Base-by-base conservation (phyloP, 768 basidiomycete genomes). In the Leucogyrophana mollusca region DNA sequence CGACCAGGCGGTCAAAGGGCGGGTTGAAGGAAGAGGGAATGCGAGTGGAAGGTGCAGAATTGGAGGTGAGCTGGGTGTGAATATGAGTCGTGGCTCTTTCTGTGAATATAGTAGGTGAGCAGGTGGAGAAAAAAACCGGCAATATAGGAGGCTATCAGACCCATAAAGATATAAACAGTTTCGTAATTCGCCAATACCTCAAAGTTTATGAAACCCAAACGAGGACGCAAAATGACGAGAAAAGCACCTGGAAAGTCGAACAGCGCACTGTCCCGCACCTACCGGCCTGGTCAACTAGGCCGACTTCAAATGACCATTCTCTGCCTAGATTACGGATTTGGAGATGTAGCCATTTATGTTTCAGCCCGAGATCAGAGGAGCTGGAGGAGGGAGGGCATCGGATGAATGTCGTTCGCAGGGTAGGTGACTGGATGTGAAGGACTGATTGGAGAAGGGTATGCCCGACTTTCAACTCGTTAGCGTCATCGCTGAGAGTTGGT, bases 401-500 rank as follows among this genome's bases (percentile, higher is more conserved):
- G 27, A 91, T 77, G 56, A 74, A 90, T 0, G 88, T 86, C 42
- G 71, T 82, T 42, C 68, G 74, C 25, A 89, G 56, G 10, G 83
- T 84, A 20, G 89, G 88, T 4, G 87, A 89, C 56, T 91, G 89
- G 39, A 91, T 74, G 51, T 91, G 88, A 11, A 91, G 73, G 1
- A 89, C 86, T 1, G 80, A 83, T 60, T 89, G 85, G 47, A 73
- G 68, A 4, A 89, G 68, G 23, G 58, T 37, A 49, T 61, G 61
- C 8, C 66, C 64, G 43, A 36, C 71, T 58, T 56, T 73, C 57
- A 54, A 57, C 34, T 62, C 57, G 38, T 49, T 51, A 35, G 54
- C 67, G 45, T 66, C 63, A 11, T 54, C 50, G 45, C 56, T 61
- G 25, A 65, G 46, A 11, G 55, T 50, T 14, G 77, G 73, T 5